Percentiles rank a stretch among this genome's conserved stretches.
Conservation (phyloP, 768 basidiomycete genomes). For the Baorangia bicolor region DNA sequence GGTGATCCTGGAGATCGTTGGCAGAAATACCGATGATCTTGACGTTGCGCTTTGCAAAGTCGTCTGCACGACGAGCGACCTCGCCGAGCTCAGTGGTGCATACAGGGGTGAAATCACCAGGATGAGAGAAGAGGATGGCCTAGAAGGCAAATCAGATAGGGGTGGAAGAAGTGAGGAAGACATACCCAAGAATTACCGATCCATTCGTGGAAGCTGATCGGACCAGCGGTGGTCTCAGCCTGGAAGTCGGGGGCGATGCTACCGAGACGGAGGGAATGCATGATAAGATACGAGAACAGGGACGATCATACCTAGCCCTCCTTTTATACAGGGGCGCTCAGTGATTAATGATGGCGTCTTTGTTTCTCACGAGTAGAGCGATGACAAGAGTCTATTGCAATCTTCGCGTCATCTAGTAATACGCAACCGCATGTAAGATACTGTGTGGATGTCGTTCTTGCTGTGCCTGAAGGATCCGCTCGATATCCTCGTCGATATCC, state of each 20-base stretch:
- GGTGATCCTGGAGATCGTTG: conserved; percentile 82
- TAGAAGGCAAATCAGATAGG: conserved; percentile 28
- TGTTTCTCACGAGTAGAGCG: conserved; percentile 55
- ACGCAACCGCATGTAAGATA: conserved; percentile 87
- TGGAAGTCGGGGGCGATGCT: conserved; percentile 88
- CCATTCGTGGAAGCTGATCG: conserved; percentile 92
- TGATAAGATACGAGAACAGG: conserved; percentile 16
- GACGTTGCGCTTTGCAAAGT: conserved; percentile 85
- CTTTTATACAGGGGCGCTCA: conserved; percentile 6
- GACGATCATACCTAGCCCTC: background rate
- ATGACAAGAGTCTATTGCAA: conserved; percentile 20
- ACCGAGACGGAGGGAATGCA: conserved; percentile 73
- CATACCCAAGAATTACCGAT: conserved; percentile 85
- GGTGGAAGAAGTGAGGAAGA: background rate
- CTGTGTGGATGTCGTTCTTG: conserved; percentile 91
- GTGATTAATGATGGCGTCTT: conserved; percentile 52
- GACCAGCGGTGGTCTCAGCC: conserved; percentile 83
- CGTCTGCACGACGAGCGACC: conserved; percentile 81
- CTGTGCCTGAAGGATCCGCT: conserved; percentile 78
- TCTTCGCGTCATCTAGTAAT: conserved; percentile 58
- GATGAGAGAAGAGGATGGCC: conserved; percentile 93
- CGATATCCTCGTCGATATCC: conserved; percentile 92
- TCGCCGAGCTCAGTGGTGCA: conserved; percentile 98
- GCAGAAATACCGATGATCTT: conserved; percentile 94
- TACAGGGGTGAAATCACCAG: conserved; percentile 89